Evolutionary conservation across 805 yeast genomes (phyloP), one percentile per base, ranked within the genome.

Genomic region (Saccharomycopsis guyanensis): DNA sequence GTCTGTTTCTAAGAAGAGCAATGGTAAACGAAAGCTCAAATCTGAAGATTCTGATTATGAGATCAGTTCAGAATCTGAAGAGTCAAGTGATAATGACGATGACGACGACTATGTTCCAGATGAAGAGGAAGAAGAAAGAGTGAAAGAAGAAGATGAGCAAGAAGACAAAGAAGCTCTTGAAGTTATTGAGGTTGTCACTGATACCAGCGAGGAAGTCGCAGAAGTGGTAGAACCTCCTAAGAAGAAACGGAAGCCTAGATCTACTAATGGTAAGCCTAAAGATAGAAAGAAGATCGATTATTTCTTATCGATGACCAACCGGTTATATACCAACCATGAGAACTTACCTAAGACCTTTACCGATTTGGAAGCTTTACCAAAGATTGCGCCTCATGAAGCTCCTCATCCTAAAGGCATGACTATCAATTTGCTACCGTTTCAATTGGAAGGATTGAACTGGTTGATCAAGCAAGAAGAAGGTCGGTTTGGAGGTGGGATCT

Each of bases 391-490:
- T 0, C 74, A 72, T 51, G 58, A 72, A 39, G 85, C 88, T 0
- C 66, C 64, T 10, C 96, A 88, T 57, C 97, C 98, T 0, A 72
- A 68, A 1, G 88, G 84, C 7, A 77, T 91, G 84, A 73, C 73
- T 1, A 72, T 87, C 39, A 72, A 71, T 24, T 63, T 93, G 33
- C 68, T 93, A 24, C 97, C 97, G 1, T 93, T 93, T 64, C 99
- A 93, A 64, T 68, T 78, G 13, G 99, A 93, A 66, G 98, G 98
- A 16, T 68, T 93, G 40, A 76, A 83, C 57, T 93, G 99, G 99
- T 71, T 93, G 50, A 55, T 76, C 12, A 71, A 77, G 41, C 97
- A 91, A 64, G 97, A 91, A 59, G 79, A 78, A 19, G 71, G 85
- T 20, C 73, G 70, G 37, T 91, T 83, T 62, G 71, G 75, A 13